Base-by-base conservation (phyloP, 2,329 filamentous ascomycete genomes). In the Colletotrichum siamense region DNA sequence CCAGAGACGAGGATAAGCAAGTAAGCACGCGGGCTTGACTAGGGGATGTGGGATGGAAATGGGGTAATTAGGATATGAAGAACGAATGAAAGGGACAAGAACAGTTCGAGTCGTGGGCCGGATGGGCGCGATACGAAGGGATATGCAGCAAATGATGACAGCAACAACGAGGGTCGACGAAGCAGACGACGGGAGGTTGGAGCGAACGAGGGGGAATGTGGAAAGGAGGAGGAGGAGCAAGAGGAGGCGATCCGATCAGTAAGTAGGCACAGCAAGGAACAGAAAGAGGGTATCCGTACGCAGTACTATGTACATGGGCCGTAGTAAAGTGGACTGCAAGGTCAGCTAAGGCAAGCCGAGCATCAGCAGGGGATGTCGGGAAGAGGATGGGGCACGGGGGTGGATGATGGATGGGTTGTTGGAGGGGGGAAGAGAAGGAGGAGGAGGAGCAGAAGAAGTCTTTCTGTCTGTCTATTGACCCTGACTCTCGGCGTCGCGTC, bases 201-300 rank as follows among this genome's bases (percentile, higher is more conserved):
- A 66, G 65, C 61, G 71, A 77, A 63, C 55, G 68, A 44, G 75
- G 68, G 71, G 74, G 65, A 76, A 77, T 77, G 75, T 77, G 71
- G 67, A 75, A 77, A 77, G 72, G 75, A 77, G 74, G 71, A 59
- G 59, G 72, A 75, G 62, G 62, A 77, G 72, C 66, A 77, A 71
- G 65, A 59, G 30, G 72, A 75, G 62, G 72, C 74, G 74, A 77
- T 74, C 75, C 52, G 66, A 71, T 39, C 49, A 71, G 66, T 70
- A 75, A 70, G 57, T 70, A 70, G 36, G 68, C 44, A 32, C 22
- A 44, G 64, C 39, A 67, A 63, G 61, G 61, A 63, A 36, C 15
- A 52, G 44, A 52, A 52, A 52, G 44, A 59, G 26, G 55, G 55
- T 59, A 59, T 59, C 55, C 55, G 55, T 59, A 59, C 55, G 22